Evolutionary conservation across 116 monocot species (phyloP).

Genomic region (Zostera marina): DNA sequence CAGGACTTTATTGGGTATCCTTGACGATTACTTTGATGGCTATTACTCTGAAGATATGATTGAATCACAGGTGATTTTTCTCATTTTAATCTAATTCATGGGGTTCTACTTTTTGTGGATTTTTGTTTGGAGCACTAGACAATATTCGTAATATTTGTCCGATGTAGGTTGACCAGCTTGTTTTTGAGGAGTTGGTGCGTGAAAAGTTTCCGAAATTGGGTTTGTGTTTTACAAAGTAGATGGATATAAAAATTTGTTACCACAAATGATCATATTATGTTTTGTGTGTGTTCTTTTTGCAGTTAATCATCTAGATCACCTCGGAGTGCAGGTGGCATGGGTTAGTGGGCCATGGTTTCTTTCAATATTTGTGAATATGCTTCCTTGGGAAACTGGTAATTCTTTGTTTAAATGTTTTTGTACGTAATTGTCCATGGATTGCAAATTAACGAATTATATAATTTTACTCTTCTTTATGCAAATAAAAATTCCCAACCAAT

Average conservation of each 20-base stretch:
- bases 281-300: conserved; percentile 15
- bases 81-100: not conserved
- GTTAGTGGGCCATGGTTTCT: conserved; percentile 98
- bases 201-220: conserved; percentile 90
- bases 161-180: conserved; percentile 90
- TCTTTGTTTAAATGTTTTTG: conserved; percentile 18
- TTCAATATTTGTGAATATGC: conserved; percentile 94
- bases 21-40: conserved; percentile 96
- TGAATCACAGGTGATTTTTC: conserved; percentile 82
- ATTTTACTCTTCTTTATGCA: not conserved
- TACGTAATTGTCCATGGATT: not conserved
- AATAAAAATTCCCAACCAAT: not conserved
- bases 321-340: conserved; percentile 95
- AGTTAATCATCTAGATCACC: conserved; percentile 92
- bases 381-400: conserved; percentile 99
- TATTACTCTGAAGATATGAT: conserved; percentile 98
- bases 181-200: conserved; percentile 70
- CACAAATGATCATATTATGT: conserved; percentile 1
- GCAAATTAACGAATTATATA: not conserved
- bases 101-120: not conserved
- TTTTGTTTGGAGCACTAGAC: not conserved
- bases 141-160: not conserved
- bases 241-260: no score
- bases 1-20: conserved; percentile 77
- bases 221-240: conserved; percentile 11